Percentiles rank a stretch among this genome's conserved stretches.
Conservation (phyloP, 352 stramenopile species). For the Pythium dissimile region DNA sequence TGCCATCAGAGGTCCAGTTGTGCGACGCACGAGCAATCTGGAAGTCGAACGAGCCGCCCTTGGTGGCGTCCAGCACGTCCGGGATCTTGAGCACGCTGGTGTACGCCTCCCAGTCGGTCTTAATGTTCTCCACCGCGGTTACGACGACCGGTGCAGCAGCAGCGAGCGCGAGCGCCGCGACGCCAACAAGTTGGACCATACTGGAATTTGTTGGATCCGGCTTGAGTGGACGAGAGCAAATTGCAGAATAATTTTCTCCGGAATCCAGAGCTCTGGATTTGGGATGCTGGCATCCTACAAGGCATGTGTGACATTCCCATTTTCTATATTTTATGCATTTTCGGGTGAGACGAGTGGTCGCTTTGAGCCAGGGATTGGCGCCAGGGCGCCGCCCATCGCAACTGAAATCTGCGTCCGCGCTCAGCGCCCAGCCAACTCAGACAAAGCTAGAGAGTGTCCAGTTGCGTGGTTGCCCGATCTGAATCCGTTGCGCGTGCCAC, state of each 20-base stretch:
- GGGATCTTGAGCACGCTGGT: constrained; percentile 28
- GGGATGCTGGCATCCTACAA: no score
- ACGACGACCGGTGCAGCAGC: not conserved
- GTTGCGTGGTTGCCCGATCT: not conserved
- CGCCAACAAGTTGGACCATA: constrained; percentile 2
- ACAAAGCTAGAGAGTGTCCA: not conserved
- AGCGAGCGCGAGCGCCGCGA: constrained; percentile 6
- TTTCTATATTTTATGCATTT: constrained; percentile 3
- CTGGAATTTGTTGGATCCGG: not conserved
- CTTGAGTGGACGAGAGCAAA: constrained; percentile 7
- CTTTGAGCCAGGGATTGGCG: not conserved
- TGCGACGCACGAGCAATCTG: constrained; percentile 26
- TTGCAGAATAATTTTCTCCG: constrained; percentile 1
- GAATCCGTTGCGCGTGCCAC: not conserved
- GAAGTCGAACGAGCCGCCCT: constrained; percentile 34
- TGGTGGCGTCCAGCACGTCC: constrained; percentile 36
- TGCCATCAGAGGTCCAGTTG: constrained; percentile 29
- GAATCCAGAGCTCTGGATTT: not conserved
- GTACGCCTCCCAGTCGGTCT: constrained; percentile 37
- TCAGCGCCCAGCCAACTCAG: not conserved
- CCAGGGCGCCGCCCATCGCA: not conserved
- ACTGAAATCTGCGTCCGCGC: not conserved
- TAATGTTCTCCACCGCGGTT: constrained; percentile 20
- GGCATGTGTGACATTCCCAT: not conserved
- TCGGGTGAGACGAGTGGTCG: not conserved